These are phyloP conservation scores for Echria macrotheca DNA, from an alignment of 495 filamentous ascomycete genomes.

Conservation along the genomic window DNA sequence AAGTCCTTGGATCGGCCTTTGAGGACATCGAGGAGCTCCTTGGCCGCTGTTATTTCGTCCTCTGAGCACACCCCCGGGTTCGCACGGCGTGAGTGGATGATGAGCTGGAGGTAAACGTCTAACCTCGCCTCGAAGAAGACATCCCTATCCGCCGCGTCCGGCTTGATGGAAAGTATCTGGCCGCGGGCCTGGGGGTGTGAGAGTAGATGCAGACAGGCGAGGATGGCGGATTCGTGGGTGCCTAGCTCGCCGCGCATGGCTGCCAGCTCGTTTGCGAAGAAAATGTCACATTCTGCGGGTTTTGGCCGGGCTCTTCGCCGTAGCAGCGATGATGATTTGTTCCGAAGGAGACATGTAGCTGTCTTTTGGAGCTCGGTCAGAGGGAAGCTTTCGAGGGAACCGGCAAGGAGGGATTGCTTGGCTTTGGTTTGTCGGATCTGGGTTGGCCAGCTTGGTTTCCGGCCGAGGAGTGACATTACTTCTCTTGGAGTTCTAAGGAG, in stretches of 20 bases:
- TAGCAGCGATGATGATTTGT: slow-evolving; percentile 1
- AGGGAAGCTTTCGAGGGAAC: slow-evolving; percentile 4
- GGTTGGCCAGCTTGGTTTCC: slow-evolving; percentile 11
- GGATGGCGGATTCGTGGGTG: slow-evolving; percentile 13
- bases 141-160: not conserved
- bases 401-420: not conserved
- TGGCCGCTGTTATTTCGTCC: slow-evolving; percentile 8
- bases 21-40: slow-evolving; percentile 8
- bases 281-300: slow-evolving; percentile 9
- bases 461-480: slow-evolving; percentile 3
- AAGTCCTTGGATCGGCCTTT: slow-evolving; percentile 7
- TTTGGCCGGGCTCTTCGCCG: not conserved
- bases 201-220: slow-evolving; percentile 11
- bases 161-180: slow-evolving; percentile 7
- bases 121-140: slow-evolving; percentile 11
- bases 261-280: slow-evolving; percentile 10
- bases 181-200: slow-evolving; percentile 10
- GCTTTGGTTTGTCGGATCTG: slow-evolving; percentile 10
- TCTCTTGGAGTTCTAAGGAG: not conserved
- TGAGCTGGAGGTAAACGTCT: slow-evolving; percentile 8
- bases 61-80: slow-evolving; percentile 10
- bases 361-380: slow-evolving; percentile 9
- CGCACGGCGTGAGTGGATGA: slow-evolving; percentile 6
- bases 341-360: not conserved
- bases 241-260: slow-evolving; percentile 7